Percentiles rank a stretch among this genome's conserved stretches.
These are phyloP conservation scores for Cymbopogon flexuosus DNA, from an alignment of 202 grass and related monocot genomes.

Conservation along the genomic window DNA sequence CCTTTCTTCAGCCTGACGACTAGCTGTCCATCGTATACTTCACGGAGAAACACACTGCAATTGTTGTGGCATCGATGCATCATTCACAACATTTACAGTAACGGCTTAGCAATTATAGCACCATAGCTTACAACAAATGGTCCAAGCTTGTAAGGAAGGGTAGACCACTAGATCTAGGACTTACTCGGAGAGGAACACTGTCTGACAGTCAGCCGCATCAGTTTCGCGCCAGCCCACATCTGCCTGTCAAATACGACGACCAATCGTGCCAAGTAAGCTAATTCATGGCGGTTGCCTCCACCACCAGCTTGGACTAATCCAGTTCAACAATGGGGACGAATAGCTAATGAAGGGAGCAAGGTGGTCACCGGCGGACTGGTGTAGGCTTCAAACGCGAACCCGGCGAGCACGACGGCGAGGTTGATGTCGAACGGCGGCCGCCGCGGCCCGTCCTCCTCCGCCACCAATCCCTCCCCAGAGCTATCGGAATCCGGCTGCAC, in stretches of 20 bases:
- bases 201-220: slow-evolving; percentile 71
- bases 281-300: not conserved
- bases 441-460: slow-evolving; percentile 13
- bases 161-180: slow-evolving; percentile 19
- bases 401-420: slow-evolving; percentile 87
- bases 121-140: not conserved
- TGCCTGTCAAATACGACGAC: slow-evolving; percentile 39
- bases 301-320: not conserved
- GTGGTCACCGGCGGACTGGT: slow-evolving; percentile 66
- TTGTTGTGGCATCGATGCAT: not conserved
- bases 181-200: slow-evolving; percentile 84
- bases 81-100: not conserved
- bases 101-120: not conserved
- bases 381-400: slow-evolving; percentile 92
- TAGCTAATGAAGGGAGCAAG: not conserved
- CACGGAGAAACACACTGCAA: slow-evolving; percentile 73
- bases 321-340: not conserved
- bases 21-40: slow-evolving; percentile 82
- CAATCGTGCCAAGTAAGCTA: not conserved
- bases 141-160: not conserved
- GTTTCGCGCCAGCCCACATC: slow-evolving; percentile 76
- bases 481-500: slow-evolving; percentile 20
- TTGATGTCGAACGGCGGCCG: slow-evolving; percentile 53
- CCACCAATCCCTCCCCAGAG: slow-evolving; percentile 2
- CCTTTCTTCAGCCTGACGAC: slow-evolving; percentile 72